A percentile compares a stretch with the other conserved stretches of the same genome.
These are phyloP conservation scores for Alisma plantagoaquatica DNA, from an alignment of 106 monocot species.

Conservation along the genomic window DNA sequence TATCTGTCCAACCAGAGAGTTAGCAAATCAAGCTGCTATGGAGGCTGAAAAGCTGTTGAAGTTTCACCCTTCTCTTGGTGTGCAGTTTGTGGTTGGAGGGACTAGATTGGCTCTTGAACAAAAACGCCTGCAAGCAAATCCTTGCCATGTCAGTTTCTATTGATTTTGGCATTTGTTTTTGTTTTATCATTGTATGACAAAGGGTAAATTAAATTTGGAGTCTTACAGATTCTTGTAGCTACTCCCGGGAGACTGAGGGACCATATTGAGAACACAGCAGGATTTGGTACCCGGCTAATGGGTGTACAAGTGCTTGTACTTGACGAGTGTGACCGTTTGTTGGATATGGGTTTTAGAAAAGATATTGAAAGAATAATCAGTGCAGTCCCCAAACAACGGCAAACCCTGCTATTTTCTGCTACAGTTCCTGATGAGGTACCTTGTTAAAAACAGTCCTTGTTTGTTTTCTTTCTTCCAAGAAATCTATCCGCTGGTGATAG, in stretches of 20 bases:
- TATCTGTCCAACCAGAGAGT: slow-evolving; percentile 89
- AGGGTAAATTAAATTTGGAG: not conserved
- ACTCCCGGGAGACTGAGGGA: slow-evolving; percentile 96
- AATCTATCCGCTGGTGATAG: too few species aligned
- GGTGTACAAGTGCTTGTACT: slow-evolving; percentile 59
- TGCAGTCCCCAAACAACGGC: slow-evolving; percentile 55
- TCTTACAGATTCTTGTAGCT: slow-evolving; percentile 72
- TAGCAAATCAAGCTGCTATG: slow-evolving; percentile 87
- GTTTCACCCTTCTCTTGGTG: slow-evolving; percentile 74
- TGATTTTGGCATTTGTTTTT: too few species aligned
- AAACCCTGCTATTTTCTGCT: slow-evolving; percentile 79
- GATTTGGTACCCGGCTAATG: slow-evolving; percentile 42
- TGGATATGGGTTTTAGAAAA: slow-evolving; percentile 79
- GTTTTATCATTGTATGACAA: not conserved
- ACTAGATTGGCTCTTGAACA: slow-evolving; percentile 81
- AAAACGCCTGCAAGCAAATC: slow-evolving; percentile 82
- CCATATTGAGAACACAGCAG: slow-evolving; percentile 93
- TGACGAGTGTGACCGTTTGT: slow-evolving; percentile 72
- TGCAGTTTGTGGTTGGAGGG: slow-evolving; percentile 90
- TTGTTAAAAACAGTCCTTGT: not conserved
- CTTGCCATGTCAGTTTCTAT: slow-evolving; percentile 72
- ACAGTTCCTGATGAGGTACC: slow-evolving; percentile 66
- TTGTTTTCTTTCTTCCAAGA: not conserved
- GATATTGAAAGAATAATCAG: slow-evolving; percentile 67
- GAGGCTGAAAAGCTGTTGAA: slow-evolving; percentile 67